phyloP scores from a whole-genome alignment of 2,329 filamentous ascomycete species.

The Ilyonectria mors-panacis region DNA sequence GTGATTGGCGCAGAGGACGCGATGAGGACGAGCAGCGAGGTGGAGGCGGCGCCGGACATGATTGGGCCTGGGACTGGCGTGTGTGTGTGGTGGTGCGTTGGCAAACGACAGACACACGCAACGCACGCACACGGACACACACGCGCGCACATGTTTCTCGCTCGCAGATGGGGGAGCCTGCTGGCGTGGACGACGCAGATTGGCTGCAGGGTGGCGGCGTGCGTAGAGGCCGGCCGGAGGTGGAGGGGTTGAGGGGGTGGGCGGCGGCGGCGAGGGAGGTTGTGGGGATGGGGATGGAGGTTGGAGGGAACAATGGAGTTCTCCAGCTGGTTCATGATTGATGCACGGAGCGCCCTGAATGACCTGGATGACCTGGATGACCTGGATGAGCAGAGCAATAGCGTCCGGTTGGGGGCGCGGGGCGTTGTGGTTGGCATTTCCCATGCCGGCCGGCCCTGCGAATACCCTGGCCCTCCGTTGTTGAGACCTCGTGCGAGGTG shows the following conservation, averaged over 20 bases:
- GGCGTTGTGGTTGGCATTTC: conserved; percentile 13
- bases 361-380: background rate
- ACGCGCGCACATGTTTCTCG: conserved; percentile 39
- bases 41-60: conserved; percentile 45
- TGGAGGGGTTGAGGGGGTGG: conserved; percentile 21
- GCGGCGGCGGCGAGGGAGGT: background rate
- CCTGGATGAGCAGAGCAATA: background rate
- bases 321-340: background rate
- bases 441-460: conserved; percentile 7
- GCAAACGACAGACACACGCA: conserved; percentile 36
- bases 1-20: conserved; percentile 42
- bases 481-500: conserved; percentile 15
- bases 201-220: conserved; percentile 34
- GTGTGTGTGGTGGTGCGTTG: conserved; percentile 42
- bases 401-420: conserved; percentile 4
- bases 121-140: conserved; percentile 33
- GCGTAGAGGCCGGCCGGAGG: conserved; percentile 5
- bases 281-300: background rate
- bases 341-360: too few relatives aligned
- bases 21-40: conserved; percentile 28
- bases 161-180: conserved; percentile 27
- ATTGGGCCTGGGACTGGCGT: conserved; percentile 45
- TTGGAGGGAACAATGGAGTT: background rate
- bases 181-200: conserved; percentile 50
- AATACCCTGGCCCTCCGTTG: background rate